phyloP scores from a whole-genome alignment of 1,139 yeast genomes.

The Nakaseomyces bracarensis region DNA sequence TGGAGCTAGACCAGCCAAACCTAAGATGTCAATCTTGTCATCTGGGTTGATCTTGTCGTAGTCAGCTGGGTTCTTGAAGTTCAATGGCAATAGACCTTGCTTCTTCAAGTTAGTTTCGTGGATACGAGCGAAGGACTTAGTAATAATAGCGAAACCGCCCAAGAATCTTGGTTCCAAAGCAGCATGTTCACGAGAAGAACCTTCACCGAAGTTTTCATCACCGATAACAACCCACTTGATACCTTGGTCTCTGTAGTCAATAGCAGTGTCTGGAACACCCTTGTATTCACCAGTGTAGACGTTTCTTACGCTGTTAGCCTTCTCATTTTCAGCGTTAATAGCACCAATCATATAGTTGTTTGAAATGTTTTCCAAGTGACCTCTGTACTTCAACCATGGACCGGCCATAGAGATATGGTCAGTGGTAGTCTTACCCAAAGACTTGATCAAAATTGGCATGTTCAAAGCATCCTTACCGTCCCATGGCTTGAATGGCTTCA shows the following conservation, averaged over 20 bases:
- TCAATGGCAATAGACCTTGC: conserved; percentile 96
- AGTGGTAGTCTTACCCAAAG: conserved; percentile 96
- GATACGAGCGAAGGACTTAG: conserved; percentile 97
- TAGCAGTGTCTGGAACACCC: conserved; percentile 96
- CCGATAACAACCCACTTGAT: conserved; percentile 96
- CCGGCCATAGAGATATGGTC: conserved; percentile 99
- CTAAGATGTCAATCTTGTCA: conserved; percentile 83
- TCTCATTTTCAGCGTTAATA: conserved; percentile 89
- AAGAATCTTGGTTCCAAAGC: conserved; percentile 99
- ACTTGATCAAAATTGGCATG: conserved; percentile 92
- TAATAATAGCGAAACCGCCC: conserved; percentile 95
- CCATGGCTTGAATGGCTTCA: conserved; percentile 91
- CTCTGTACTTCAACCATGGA: conserved; percentile 99
- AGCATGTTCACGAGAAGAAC: conserved; percentile 99
- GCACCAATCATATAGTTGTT: conserved; percentile 99
- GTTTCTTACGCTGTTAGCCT: conserved; percentile 89
- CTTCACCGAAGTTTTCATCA: conserved; percentile 99
- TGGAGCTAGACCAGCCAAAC: conserved; percentile 81
- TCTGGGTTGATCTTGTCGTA: conserved; percentile 90
- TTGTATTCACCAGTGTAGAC: conserved; percentile 84
- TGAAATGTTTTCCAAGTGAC: conserved; percentile 97
- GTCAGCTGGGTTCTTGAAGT: conserved; percentile 79
- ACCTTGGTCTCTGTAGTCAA: conserved; percentile 88
- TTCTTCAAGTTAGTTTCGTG: conserved; percentile 91
- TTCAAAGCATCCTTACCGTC: conserved; percentile 87